A percentile compares a stretch with the other conserved stretches of the same genome.
phyloP scores from a whole-genome alignment of 2,329 filamentous ascomycete genomes.

The Pseudohalonectria lignicola region DNA sequence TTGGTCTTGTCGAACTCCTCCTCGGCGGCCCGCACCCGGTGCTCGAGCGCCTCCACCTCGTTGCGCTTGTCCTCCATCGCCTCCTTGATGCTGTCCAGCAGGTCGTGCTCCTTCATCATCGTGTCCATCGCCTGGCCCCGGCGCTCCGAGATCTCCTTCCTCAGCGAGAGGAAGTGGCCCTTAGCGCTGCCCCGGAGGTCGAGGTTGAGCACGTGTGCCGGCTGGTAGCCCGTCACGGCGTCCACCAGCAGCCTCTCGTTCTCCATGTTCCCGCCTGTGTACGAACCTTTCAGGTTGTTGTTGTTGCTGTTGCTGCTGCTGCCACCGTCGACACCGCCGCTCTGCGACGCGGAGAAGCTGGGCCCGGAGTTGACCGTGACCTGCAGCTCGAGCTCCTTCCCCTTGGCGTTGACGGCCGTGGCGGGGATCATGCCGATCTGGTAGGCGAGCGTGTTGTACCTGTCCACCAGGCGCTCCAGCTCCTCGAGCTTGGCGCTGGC shows the following conservation, averaged over 20 bases:
- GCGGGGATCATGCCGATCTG: slow-evolving; percentile 83
- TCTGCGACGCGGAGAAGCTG: slow-evolving; percentile 57
- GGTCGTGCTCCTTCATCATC: slow-evolving; percentile 89
- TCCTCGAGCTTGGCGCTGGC: slow-evolving; percentile 80
- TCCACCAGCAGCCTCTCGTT: slow-evolving; percentile 75
- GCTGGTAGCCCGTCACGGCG: slow-evolving; percentile 75
- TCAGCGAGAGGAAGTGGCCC: slow-evolving; percentile 62
- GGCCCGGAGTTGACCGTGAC: slow-evolving; percentile 70
- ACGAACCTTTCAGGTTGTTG: slow-evolving; percentile 31
- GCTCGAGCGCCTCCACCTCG: slow-evolving; percentile 85
- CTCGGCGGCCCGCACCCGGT: slow-evolving; percentile 77
- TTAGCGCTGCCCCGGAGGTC: slow-evolving; percentile 80
- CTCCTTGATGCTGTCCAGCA: slow-evolving; percentile 90
- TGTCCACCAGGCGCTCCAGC: slow-evolving; percentile 79
- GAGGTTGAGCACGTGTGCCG: slow-evolving; percentile 76
- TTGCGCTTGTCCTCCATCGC: slow-evolving; percentile 91
- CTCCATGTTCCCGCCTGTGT: slow-evolving; percentile 24
- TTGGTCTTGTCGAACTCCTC: slow-evolving; percentile 92
- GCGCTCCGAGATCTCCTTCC: slow-evolving; percentile 88
- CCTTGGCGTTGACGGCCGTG: slow-evolving; percentile 76
- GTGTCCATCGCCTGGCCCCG: slow-evolving; percentile 72
- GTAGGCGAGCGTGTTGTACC: slow-evolving; percentile 90
- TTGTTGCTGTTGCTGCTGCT: neutral
- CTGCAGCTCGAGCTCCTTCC: slow-evolving; percentile 71
- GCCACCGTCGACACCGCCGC: no score